Evolutionary conservation across 163 green algal species (phyloP).

Genomic region (Chloromonas sp.): DNA sequence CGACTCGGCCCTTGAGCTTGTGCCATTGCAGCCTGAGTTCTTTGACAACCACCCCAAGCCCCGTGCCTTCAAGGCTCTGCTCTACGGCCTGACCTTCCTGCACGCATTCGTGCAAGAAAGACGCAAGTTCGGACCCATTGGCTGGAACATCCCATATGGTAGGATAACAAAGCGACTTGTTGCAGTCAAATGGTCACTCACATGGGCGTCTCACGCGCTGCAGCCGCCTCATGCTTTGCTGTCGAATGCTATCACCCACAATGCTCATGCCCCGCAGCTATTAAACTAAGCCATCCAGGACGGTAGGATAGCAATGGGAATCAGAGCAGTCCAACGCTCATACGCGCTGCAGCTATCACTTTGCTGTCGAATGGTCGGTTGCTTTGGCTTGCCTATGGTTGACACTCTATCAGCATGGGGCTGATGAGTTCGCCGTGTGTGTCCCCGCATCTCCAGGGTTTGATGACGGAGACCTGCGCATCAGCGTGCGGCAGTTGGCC

Average conservation of each 20-base stretch:
- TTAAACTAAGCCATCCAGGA: too few species aligned
- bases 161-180: not conserved
- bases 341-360: too few species aligned
- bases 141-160: conserved; percentile 82
- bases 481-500: conserved; percentile 61
- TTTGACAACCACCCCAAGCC: conserved; percentile 48
- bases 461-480: conserved; percentile 72
- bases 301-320: too few species aligned
- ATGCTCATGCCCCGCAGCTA: too few species aligned
- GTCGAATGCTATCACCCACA: not conserved
- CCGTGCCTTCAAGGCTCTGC: conserved; percentile 55
- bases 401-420: too few species aligned
- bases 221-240: not conserved
- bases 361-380: too few species aligned
- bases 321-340: too few species aligned
- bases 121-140: conserved; percentile 76
- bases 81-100: conserved; percentile 66
- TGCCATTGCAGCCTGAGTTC: conserved; percentile 10
- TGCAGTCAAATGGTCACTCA: too few species aligned
- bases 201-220: too few species aligned
- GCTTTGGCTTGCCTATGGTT: too few species aligned
- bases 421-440: too few species aligned
- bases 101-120: conserved; percentile 58
- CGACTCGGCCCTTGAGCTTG: too few species aligned
- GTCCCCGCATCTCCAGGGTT: conserved; percentile 47